phyloP scores from a whole-genome alignment of 129 eudicot genomes.

The Silybum marianum region DNA sequence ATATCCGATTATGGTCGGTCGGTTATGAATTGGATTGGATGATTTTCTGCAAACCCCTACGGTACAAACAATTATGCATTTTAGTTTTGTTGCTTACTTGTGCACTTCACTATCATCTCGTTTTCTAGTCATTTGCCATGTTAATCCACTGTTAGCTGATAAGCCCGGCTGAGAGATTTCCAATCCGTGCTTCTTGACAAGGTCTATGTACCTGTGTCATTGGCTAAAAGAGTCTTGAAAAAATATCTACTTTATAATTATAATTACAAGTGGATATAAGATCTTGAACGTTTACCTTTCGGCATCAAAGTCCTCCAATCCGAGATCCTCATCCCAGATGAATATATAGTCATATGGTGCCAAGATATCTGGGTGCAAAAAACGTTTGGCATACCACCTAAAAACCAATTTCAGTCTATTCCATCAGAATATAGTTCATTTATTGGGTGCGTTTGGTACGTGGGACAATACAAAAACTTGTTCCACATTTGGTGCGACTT shows the following conservation, averaged over 20 bases:
- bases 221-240: background rate
- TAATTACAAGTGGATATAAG: background rate
- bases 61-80: background rate
- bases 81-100: slow-evolving; percentile 32
- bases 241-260: background rate
- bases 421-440: background rate
- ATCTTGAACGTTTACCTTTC: slow-evolving; percentile 36
- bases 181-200: slow-evolving; percentile 47
- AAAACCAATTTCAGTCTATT: slow-evolving; percentile 14
- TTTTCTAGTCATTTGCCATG: slow-evolving; percentile 51
- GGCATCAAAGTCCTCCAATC: slow-evolving; percentile 55
- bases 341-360: slow-evolving; percentile 55
- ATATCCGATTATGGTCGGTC: too few species aligned
- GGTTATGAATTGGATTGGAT: too few species aligned
- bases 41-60: too few species aligned
- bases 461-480: background rate
- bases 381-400: slow-evolving; percentile 70
- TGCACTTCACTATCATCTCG: slow-evolving; percentile 44
- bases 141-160: slow-evolving; percentile 45
- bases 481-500: background rate
- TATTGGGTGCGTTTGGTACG: background rate
- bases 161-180: slow-evolving; percentile 66
- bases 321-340: slow-evolving; percentile 68
- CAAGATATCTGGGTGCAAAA: slow-evolving; percentile 57
- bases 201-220: slow-evolving; percentile 39